Evolutionary conservation across 2,329 filamentous ascomycete species (phyloP).

Genomic region (Clonostachys sp.): DNA sequence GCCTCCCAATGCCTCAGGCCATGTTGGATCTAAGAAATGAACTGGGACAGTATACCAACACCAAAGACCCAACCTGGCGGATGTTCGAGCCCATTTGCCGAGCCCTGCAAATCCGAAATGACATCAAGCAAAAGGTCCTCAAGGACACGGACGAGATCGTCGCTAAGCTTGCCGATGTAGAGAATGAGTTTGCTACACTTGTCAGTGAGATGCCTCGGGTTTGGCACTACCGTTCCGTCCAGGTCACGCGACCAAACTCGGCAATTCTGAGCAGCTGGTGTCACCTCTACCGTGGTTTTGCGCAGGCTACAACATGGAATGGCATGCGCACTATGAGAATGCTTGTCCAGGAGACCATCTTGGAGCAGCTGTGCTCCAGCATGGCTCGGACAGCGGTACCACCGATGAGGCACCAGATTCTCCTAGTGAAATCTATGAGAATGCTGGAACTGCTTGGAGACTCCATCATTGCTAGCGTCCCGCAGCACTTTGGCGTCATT

Average conservation of each 20-base stretch:
- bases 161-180: constrained; percentile 29
- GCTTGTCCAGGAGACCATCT: constrained; percentile 40
- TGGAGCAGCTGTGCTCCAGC: constrained; percentile 33
- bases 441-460: constrained; percentile 31
- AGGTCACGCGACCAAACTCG: constrained; percentile 28
- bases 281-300: constrained; percentile 40
- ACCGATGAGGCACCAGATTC: constrained; percentile 22
- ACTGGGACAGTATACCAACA: constrained; percentile 26
- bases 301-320: constrained; percentile 42
- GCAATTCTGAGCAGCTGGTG: constrained; percentile 34
- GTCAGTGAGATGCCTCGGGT: constrained; percentile 27
- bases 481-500: constrained; percentile 44
- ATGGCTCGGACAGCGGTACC: constrained; percentile 16
- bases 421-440: constrained; percentile 27
- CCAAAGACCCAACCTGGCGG: constrained; percentile 32
- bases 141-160: constrained; percentile 26
- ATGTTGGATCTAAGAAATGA: constrained; percentile 40
- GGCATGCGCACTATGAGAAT: constrained; percentile 38
- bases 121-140: constrained; percentile 33
- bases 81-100: constrained; percentile 37
- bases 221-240: constrained; percentile 36
- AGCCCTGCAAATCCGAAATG: constrained; percentile 39
- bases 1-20: constrained; percentile 39
- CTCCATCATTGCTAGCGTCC: constrained; percentile 39
- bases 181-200: constrained; percentile 34